Conservation (phyloP, 768 basidiomycete genomes). For the Pulveroboletus sp. region DNA sequence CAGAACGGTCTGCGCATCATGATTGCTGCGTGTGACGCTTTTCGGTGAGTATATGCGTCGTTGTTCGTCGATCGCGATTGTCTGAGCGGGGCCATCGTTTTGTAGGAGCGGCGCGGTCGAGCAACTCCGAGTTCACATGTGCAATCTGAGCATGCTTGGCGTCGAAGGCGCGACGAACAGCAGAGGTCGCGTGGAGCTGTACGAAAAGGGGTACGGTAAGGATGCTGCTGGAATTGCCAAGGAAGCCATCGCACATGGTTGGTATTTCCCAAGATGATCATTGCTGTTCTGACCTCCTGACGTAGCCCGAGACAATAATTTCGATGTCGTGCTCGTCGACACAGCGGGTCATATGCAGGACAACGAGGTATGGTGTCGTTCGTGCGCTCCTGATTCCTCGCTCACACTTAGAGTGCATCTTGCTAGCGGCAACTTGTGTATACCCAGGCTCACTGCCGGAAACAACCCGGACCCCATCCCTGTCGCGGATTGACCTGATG, state of each 20-base stretch:
- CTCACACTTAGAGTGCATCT: no score
- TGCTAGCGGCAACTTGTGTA: no score
- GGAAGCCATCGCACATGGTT: slow-evolving; percentile 90
- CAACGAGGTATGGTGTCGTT: slow-evolving; percentile 67
- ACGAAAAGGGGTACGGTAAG: slow-evolving; percentile 96
- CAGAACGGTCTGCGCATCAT: slow-evolving; percentile 91
- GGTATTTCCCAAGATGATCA: slow-evolving; percentile 15
- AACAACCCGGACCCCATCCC: no score
- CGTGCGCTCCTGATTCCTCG: not conserved
- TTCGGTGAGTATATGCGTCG: slow-evolving; percentile 50
- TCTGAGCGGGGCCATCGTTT: no score
- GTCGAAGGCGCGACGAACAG: slow-evolving; percentile 65
- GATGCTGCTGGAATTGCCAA: slow-evolving; percentile 98
- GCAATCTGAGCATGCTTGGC: slow-evolving; percentile 84
- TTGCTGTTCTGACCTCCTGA: slow-evolving; percentile 4
- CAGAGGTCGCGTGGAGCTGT: slow-evolving; percentile 83
- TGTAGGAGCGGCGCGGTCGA: slow-evolving; percentile 92
- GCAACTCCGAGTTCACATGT: slow-evolving; percentile 93
- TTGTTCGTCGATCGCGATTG: not conserved
- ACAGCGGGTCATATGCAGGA: slow-evolving; percentile 99
- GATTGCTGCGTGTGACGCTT: slow-evolving; percentile 98
- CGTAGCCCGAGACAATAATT: slow-evolving; percentile 80
- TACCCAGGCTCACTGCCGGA: no score
- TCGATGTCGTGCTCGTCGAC: slow-evolving; percentile 96
- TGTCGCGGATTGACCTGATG: no score